Base-by-base conservation (phyloP, 2,329 filamentous ascomycete species). In the Pyricularia sp. region DNA sequence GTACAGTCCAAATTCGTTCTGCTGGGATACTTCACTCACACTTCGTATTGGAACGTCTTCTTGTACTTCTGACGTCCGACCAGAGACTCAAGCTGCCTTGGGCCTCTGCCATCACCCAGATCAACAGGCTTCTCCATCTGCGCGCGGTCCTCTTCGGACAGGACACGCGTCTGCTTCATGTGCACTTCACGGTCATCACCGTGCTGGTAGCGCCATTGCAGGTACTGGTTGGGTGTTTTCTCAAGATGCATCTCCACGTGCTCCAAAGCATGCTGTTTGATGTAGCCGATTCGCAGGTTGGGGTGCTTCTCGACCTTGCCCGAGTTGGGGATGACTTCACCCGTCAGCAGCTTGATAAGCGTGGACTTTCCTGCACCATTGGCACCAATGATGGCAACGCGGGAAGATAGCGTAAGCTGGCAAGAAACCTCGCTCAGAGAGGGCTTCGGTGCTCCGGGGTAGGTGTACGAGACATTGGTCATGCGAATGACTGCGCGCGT, bases 231-330 rank as follows among this genome's bases (percentile, higher is more conserved):
- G 59, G 95, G 95, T 0, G 95, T 99, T 88, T 99, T 99, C 81
- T 99, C 95, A 74, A 98, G 84, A 77, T 99, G 95, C 94, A 97
- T 97, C 82, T 99, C 94, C 12, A 99, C 95, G 87, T 99, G 95
- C 84, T 99, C 95, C 14, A 99, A 86, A 64, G 95, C 95, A 80
- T 99, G 95, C 83, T 99, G 95, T 84, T 98, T 98, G 84, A 99
- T 98, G 84, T 99, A 99, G 68, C 95, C 95, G 75, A 99, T 97
- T 85, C 95, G 94, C 76, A 99, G 82, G 79, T 99, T 99, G 73
- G 95, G 95, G 79, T 99, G 95, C 85, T 98, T 98, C 85, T 98
- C 94, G 28, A 99, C 95, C 78, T 89, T 92, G 72, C 95, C 95
- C 25, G 81, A 81, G 71, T 91, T 91, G 20, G 92, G 95, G 73